Conservation (phyloP, 2,329 filamentous ascomycete species). For the Ophiostoma novo-ulmi region DNA sequence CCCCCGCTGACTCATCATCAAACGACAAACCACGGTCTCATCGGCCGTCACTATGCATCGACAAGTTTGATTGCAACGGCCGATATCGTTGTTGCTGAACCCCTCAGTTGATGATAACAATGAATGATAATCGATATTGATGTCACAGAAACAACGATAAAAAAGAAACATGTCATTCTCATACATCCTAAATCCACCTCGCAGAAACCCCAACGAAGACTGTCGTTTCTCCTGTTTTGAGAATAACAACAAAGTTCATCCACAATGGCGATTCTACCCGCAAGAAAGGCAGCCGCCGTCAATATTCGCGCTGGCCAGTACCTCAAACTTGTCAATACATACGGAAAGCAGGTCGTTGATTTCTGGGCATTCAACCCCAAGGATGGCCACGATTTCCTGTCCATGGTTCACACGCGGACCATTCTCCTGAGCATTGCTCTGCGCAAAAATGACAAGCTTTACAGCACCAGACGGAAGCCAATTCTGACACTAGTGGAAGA, state of each 20-base stretch:
- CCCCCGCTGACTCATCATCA: neutral
- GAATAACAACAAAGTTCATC: neutral
- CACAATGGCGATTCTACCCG: neutral
- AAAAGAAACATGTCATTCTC: neutral
- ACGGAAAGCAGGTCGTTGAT: conserved; percentile 47
- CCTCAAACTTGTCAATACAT: conserved; percentile 44
- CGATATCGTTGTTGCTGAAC: neutral
- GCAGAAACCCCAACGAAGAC: neutral
- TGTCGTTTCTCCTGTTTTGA: neutral
- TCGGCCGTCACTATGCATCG: neutral
- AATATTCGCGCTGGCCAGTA: conserved; percentile 36
- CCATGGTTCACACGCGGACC: conserved; percentile 39
- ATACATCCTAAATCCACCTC: neutral
- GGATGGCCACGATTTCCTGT: conserved; percentile 35
- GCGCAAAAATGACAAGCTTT: conserved; percentile 34
- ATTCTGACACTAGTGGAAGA: conserved; percentile 37
- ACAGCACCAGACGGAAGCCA: conserved; percentile 36
- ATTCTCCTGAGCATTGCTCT: conserved; percentile 32
- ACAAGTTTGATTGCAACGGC: neutral
- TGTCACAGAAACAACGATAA: neutral
- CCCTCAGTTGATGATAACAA: neutral
- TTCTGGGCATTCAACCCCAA: conserved; percentile 43
- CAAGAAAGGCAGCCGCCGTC: conserved; percentile 37
- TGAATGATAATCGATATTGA: neutral
- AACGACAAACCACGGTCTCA: neutral